Conservation (phyloP, 106 monocot genomes). For the Dendrobium catenatum region DNA sequence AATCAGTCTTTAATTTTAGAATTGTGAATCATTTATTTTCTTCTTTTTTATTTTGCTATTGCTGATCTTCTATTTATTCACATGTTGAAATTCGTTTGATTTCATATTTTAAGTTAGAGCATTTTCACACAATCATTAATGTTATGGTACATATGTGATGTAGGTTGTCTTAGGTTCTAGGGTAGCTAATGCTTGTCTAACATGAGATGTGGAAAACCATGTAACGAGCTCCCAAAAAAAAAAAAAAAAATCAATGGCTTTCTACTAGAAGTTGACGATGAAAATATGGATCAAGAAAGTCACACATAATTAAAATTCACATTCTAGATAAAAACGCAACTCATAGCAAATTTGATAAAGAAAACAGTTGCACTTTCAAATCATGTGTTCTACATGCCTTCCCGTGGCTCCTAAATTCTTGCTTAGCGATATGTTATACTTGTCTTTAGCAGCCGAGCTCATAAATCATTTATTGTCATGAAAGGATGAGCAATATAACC, state of each 20-base stretch:
- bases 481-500: too few species aligned
- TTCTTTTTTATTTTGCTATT: neutral
- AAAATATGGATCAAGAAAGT: neutral
- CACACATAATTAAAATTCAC: neutral
- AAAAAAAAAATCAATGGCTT: neutral
- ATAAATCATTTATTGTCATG: too few species aligned
- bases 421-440: too few species aligned
- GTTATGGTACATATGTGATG: neutral
- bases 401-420: too few species aligned
- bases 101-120: neutral
- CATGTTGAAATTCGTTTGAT: neutral
- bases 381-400: too few species aligned
- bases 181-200: neutral
- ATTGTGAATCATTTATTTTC: neutral
- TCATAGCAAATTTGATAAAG: neutral
- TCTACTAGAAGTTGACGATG: neutral
- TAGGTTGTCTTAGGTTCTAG: neutral
- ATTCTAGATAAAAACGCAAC: neutral
- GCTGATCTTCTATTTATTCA: neutral
- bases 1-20: neutral
- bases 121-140: neutral
- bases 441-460: too few species aligned
- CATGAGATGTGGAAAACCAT: neutral
- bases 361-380: neutral
- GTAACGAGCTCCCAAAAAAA: neutral